Percentiles rank a stretch among this genome's conserved stretches.
phyloP scores from a whole-genome alignment of 441 rosid genomes.

The Erodium moschatum region DNA sequence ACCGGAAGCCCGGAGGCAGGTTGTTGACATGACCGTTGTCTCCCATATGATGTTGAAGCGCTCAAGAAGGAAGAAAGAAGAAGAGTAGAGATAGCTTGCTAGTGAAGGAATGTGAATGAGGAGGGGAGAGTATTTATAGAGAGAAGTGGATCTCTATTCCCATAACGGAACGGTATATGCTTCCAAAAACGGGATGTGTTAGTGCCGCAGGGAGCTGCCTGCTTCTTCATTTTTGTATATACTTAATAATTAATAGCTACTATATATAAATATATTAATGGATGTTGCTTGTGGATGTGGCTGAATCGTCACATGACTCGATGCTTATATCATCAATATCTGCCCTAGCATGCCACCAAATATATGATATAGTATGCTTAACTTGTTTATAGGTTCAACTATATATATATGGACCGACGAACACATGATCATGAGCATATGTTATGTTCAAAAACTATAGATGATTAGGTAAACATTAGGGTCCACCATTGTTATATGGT shows the following conservation, averaged over 20 bases:
- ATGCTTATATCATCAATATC: constrained; percentile 47
- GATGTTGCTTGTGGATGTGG: not conserved
- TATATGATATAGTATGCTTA: not conserved
- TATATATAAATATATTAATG: too few relatives aligned
- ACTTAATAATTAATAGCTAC: not conserved
- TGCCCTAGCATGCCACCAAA: constrained; percentile 18
- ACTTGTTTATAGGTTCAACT: not conserved
- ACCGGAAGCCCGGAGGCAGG: constrained; percentile 86
- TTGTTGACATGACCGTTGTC: constrained; percentile 27
- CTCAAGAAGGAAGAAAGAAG: too few relatives aligned
- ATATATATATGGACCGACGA: too few relatives aligned
- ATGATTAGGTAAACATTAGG: too few relatives aligned
- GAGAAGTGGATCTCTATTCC: not conserved
- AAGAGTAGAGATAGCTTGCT: not conserved
- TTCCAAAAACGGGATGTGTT: constrained; percentile 33
- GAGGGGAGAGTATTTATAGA: constrained; percentile 28
- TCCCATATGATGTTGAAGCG: too few relatives aligned
- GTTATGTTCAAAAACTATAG: too few relatives aligned
- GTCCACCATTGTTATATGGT: too few relatives aligned
- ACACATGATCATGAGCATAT: too few relatives aligned
- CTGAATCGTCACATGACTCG: constrained; percentile 31
- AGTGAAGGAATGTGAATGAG: constrained; percentile 31
- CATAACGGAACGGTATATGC: constrained; percentile 20
- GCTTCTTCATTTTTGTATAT: constrained; percentile 4
- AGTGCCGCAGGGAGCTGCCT: constrained; percentile 20